Conservation (phyloP, 1,139 yeast genomes). For the Diutina sp. region DNA sequence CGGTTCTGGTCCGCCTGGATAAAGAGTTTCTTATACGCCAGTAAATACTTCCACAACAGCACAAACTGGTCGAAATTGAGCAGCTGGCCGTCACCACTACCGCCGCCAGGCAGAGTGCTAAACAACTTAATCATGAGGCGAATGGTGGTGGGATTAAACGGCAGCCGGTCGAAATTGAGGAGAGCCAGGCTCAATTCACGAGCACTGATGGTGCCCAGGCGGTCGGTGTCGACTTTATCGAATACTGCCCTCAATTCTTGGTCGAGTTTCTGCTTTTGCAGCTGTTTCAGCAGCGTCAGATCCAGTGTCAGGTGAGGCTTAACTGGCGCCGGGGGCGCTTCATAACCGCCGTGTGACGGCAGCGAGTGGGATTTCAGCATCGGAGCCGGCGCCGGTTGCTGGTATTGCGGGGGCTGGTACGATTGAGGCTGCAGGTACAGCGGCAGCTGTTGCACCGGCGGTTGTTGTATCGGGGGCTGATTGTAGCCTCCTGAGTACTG, state of each 20-base stretch:
- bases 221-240: conserved; percentile 40
- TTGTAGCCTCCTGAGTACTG: neutral
- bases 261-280: conserved; percentile 28
- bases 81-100: conserved; percentile 13
- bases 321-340: conserved; percentile 6
- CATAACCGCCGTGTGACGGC: conserved; percentile 12
- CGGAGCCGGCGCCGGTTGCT: conserved; percentile 8
- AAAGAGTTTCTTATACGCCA: conserved; percentile 61
- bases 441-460: conserved; percentile 1
- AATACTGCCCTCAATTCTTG: conserved; percentile 40
- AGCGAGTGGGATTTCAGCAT: conserved; percentile 7
- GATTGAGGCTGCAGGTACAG: conserved; percentile 2
- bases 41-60: conserved; percentile 57
- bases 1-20: conserved; percentile 49
- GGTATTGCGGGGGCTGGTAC: conserved; percentile 8
- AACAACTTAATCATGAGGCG: conserved; percentile 55
- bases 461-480: neutral
- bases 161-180: conserved; percentile 51
- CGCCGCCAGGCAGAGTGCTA: conserved; percentile 24
- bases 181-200: conserved; percentile 50
- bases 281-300: conserved; percentile 5
- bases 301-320: neutral
- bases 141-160: conserved; percentile 52
- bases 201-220: conserved; percentile 45
- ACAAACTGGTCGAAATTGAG: conserved; percentile 56